Evolutionary conservation across 2,329 filamentous ascomycete species (phyloP).

Genomic region (Monosporascus sp.): DNA sequence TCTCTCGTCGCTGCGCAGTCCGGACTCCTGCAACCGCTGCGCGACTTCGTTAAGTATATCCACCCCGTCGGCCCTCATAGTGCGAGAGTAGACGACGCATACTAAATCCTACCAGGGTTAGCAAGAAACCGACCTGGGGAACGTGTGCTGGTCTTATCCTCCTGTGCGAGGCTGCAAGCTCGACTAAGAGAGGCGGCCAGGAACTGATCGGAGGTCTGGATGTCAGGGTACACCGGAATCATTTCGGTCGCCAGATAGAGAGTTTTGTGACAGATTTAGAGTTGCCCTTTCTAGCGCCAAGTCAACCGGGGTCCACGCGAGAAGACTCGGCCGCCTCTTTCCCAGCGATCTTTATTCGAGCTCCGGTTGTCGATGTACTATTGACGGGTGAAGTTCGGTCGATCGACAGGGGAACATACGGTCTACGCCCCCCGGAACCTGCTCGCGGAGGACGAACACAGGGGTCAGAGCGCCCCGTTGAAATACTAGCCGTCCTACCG

Average conservation of each 20-base stretch:
- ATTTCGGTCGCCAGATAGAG: conserved; percentile 90
- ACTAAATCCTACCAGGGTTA: conserved; percentile 46
- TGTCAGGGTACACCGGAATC: conserved; percentile 87
- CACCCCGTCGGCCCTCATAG: not conserved
- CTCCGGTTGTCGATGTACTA: conserved; percentile 85
- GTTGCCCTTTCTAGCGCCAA: conserved; percentile 60
- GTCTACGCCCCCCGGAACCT: conserved; percentile 20
- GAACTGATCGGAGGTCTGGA: conserved; percentile 88
- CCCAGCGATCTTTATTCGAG: conserved; percentile 85
- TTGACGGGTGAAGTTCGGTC: conserved; percentile 40
- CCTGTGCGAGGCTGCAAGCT: conserved; percentile 80
- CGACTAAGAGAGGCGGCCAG: conserved; percentile 85
- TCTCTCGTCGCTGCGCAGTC: conserved; percentile 80
- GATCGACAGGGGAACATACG: conserved; percentile 32
- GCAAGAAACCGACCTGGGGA: conserved; percentile 84
- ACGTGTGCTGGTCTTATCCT: conserved; percentile 94
- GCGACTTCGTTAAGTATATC: conserved; percentile 83
- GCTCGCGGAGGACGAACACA: conserved; percentile 11
- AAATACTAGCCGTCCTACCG: conserved; percentile 49
- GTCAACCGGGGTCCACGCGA: conserved; percentile 19
- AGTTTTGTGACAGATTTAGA: conserved; percentile 76
- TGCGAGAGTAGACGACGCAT: no score
- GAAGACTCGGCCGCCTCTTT: conserved; percentile 46
- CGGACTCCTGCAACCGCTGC: conserved; percentile 74
- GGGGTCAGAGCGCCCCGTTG: conserved; percentile 28